Evolutionary conservation across 371 early-diverging fungal species (phyloP), one percentile per base, ranked within the genome.

Genomic region (Circinella umbellata): DNA sequence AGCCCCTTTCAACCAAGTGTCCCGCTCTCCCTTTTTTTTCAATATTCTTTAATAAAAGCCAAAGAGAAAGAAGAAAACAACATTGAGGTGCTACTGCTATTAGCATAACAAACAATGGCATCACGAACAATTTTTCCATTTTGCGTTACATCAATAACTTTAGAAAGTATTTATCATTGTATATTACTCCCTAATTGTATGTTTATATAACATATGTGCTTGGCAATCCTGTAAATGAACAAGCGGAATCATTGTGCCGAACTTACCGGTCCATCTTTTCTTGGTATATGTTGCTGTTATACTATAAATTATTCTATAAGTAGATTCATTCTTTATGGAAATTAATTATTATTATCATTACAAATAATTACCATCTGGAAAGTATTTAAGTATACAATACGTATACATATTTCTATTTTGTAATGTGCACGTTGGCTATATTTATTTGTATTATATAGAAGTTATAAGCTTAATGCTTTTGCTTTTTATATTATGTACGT

Each of bases 51-150:
- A 42, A 42, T 42, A 42, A 42, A 42, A 42, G 42, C 6, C 42
- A 42, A 9, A 42, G 11, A 42, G 42, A 42, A 42, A 51, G 15
- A 42, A 42, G 11, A 42, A 42, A 42, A 42, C 42, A 42, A 3
- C 42, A 42, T 42, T 42, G 42, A 42, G 42, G 42, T n/a, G 15
- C 51, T n/a, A 51, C 15, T 51, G 2, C 14, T n/a, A 15, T 13
- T 42, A 42, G 42, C 51, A 8, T 15, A 17, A 8, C 51, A 14
- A 51, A n/a, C 51, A 6, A 57, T 57, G 27, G 57, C 57, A 57
- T 57, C 57, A 57, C 34, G 57, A 57, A 57, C 57, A 6, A 18
- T 4, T 27, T 57, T 57, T 57, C 57, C 57, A 27, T 57, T 57
- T 57, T 27, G 7, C 57, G 57, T 57, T 57, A 57, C 57, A 34